Base-by-base conservation (phyloP, 2,329 filamentous ascomycete genomes). In the Botrytis medusae region DNA sequence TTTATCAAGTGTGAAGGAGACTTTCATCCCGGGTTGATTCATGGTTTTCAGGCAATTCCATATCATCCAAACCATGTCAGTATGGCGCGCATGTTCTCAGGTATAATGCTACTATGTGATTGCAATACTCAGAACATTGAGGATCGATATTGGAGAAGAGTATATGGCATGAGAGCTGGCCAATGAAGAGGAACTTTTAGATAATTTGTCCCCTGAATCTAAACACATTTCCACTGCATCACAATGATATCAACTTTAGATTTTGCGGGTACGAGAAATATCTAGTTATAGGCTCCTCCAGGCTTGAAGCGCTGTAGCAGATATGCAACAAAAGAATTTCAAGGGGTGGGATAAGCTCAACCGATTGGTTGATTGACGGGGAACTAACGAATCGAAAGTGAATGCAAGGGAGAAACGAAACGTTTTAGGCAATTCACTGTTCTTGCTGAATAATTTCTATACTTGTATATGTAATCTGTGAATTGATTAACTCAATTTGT, bases 1-100 rank as follows among this genome's bases (percentile, higher is more conserved):
- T 25, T 63, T 80, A 67, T 57, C 44, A n/a, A 74, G 64, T 68
- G 74, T 79, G 1, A 79, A 76, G 51, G 72, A 71, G n/a, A 77
- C 69, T 61, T 80, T 80, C 54, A 76, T 69, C 32, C 46, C 59
- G 2, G 67, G 46, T 54, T 71, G 16, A 72, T 34, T 18, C 3
- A 32, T 10, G 57, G 0, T 16, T 51, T 14, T 54, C 16, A 29
- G 14, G 5, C 25, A 57, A 8, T 6, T 68, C 0, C 16, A 57
- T 16, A 42, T 57, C 7, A 29, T 14, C 57, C 34, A 22, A 8
- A 20, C 12, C 20, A 22, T 5, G 18, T 8, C 25, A 32, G 20
- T 14, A 42, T 16, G 34, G 4, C 12, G 25, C 18, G 10, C 25
- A 42, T 25, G 3, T 29, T 5, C 3, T 68, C 14, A 40, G 9